Conservation (phyloP, 495 filamentous ascomycete genomes). For the Cenococcum geophilum region DNA sequence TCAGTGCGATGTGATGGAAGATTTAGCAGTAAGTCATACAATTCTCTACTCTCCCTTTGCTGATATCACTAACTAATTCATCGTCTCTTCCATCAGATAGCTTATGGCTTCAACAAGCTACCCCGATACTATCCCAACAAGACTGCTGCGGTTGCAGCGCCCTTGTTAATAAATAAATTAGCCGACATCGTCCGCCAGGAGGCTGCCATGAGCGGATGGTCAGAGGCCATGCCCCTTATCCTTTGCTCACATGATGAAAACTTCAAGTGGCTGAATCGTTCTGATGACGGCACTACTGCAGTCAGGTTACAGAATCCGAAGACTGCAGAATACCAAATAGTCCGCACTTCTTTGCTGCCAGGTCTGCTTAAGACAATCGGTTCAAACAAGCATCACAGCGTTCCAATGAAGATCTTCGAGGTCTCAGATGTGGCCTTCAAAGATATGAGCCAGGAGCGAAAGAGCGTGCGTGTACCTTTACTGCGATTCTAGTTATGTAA, state of each 20-base stretch:
- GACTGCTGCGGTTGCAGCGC: constrained; percentile 75
- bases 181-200: constrained; percentile 86
- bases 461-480: constrained; percentile 37
- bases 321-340: constrained; percentile 92
- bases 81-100: not conserved
- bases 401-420: constrained; percentile 93
- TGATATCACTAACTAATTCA: not conserved
- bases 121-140: constrained; percentile 77
- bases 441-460: constrained; percentile 68
- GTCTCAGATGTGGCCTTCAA: constrained; percentile 88
- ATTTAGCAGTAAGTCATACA: constrained; percentile 53
- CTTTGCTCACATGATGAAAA: constrained; percentile 99
- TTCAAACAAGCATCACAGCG: constrained; percentile 84
- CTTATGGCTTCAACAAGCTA: constrained; percentile 90
- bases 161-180: constrained; percentile 89
- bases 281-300: constrained; percentile 78
- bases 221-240: constrained; percentile 92
- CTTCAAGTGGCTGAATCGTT: constrained; percentile 90
- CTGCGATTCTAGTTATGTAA: not conserved
- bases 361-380: constrained; percentile 91
- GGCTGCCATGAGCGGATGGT: constrained; percentile 91
- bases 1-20: constrained; percentile 97
- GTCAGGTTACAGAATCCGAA: constrained; percentile 93
- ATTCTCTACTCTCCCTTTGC: not conserved
- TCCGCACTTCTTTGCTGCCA: constrained; percentile 81